Evolutionary conservation across 2,329 filamentous ascomycete species (phyloP).

Genomic region (Daldinia eschscholtzii): DNA sequence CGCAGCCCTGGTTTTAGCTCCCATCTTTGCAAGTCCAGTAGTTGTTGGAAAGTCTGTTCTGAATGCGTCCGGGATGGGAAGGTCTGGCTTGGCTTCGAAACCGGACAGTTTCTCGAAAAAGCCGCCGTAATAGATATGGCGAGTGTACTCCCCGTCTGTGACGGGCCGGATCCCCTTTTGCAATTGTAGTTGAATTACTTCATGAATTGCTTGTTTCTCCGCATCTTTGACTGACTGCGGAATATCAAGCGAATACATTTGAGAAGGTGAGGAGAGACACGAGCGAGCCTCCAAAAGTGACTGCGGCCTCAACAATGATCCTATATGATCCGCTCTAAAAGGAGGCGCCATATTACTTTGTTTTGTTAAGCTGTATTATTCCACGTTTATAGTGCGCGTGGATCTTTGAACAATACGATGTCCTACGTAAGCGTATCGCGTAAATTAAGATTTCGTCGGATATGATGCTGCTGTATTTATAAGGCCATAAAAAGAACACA

Average conservation of each 20-base stretch:
- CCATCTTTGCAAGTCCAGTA: conserved; percentile 55
- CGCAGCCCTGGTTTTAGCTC: conserved; percentile 53
- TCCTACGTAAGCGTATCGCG: neutral
- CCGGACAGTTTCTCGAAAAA: conserved; percentile 63
- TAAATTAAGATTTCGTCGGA: no score
- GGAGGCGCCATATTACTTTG: conserved; percentile 56
- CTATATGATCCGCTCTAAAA: conserved; percentile 80
- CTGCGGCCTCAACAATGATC: conserved; percentile 75
- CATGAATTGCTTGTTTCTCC: conserved; percentile 73
- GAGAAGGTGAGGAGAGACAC: conserved; percentile 60
- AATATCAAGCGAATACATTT: conserved; percentile 50
- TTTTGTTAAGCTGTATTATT: neutral
- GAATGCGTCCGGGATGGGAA: conserved; percentile 73
- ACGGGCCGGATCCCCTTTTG: conserved; percentile 72
- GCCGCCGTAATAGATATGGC: conserved; percentile 63
- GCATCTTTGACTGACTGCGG: conserved; percentile 58
- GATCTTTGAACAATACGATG: neutral
- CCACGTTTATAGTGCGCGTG: neutral
- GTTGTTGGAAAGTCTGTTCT: conserved; percentile 62
- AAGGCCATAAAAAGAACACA: neutral
- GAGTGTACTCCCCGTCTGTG: conserved; percentile 76
- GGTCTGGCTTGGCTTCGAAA: conserved; percentile 66
- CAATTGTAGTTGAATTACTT: conserved; percentile 74
- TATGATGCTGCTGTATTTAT: neutral
- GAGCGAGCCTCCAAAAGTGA: conserved; percentile 71